Evolutionary conservation across 169 alveolate species (phyloP).

Genomic region (Eimeria sp.): DNA sequence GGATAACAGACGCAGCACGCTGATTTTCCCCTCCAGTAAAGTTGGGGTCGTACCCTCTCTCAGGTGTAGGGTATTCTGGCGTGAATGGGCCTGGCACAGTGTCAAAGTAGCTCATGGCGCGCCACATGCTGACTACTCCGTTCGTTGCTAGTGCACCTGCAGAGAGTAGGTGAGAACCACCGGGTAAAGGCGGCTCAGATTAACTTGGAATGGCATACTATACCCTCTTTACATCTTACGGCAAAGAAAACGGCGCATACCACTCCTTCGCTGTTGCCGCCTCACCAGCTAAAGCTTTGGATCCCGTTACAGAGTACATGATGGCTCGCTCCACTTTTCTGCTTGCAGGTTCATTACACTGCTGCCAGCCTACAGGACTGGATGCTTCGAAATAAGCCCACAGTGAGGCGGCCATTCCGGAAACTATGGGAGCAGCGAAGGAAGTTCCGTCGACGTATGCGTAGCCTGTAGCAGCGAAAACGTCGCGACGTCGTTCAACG

Average conservation of each 20-base stretch:
- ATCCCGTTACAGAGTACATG: conserved; percentile 81
- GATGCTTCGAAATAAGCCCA: conserved; percentile 80
- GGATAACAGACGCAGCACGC: not conserved
- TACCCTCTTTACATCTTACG: not conserved
- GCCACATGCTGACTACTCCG: conserved; percentile 80
- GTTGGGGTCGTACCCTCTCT: conserved; percentile 70
- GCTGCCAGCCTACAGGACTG: conserved; percentile 80
- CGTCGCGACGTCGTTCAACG: not conserved
- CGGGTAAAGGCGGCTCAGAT: not conserved
- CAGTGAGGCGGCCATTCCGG: conserved; percentile 88
- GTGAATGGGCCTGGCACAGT: conserved; percentile 64
- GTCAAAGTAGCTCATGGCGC: conserved; percentile 77
- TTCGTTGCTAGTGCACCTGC: conserved; percentile 77
- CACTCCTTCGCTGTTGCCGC: not conserved
- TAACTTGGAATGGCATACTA: not conserved
- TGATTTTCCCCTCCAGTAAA: not conserved
- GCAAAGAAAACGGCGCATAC: not conserved
- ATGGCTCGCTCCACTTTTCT: conserved; percentile 78
- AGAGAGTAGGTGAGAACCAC: not conserved
- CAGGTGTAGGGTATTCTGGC: conserved; percentile 70
- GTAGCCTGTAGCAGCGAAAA: conserved; percentile 75
- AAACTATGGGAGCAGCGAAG: conserved; percentile 88
- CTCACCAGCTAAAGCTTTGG: conserved; percentile 72
- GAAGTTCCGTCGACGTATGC: conserved; percentile 88
- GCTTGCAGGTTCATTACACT: conserved; percentile 41